Conservation (phyloP, 2,329 filamentous ascomycete genomes). For the Chlorencoelia australis region DNA sequence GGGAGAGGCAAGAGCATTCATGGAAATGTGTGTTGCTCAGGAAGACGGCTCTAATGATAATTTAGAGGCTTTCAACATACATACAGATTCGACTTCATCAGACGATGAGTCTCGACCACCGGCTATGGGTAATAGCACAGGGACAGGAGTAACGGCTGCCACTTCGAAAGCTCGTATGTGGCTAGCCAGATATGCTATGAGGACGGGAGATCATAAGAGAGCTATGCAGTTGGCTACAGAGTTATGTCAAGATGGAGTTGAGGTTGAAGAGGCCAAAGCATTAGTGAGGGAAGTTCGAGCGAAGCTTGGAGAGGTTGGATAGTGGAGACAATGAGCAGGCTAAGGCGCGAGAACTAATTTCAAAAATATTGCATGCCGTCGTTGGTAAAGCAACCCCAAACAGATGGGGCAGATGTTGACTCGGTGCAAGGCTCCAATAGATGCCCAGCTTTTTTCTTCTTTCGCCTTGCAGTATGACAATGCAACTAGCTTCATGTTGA, state of each 20-base stretch:
- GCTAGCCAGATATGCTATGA: conserved; percentile 77
- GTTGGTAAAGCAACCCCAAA: too few relatives aligned
- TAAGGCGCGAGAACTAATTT: too few relatives aligned
- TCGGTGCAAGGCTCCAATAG: too few relatives aligned
- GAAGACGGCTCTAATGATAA: conserved; percentile 58
- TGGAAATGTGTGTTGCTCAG: conserved; percentile 91
- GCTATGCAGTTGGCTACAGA: conserved; percentile 79
- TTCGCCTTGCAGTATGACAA: too few relatives aligned
- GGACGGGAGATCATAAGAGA: conserved; percentile 61
- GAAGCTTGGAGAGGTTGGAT: conserved; percentile 41
- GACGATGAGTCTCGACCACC: conserved; percentile 28
- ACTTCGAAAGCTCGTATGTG: conserved; percentile 91
- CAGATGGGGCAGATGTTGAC: too few relatives aligned
- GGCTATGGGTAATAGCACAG: conserved; percentile 32
- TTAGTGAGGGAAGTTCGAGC: conserved; percentile 78
- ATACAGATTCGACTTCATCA: conserved; percentile 45
- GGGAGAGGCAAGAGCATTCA: conserved; percentile 79
- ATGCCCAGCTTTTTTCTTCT: too few relatives aligned
- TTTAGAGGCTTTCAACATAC: conserved; percentile 37
- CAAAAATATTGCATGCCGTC: too few relatives aligned
- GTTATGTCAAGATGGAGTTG: conserved; percentile 88
- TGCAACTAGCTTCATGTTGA: too few relatives aligned
- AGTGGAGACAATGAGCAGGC: too few relatives aligned
- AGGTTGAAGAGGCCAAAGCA: conserved; percentile 94
- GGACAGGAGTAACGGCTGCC: conserved; percentile 79